Base-by-base conservation (phyloP, 129 eudicot genomes). In the Lactuca saligna region DNA sequence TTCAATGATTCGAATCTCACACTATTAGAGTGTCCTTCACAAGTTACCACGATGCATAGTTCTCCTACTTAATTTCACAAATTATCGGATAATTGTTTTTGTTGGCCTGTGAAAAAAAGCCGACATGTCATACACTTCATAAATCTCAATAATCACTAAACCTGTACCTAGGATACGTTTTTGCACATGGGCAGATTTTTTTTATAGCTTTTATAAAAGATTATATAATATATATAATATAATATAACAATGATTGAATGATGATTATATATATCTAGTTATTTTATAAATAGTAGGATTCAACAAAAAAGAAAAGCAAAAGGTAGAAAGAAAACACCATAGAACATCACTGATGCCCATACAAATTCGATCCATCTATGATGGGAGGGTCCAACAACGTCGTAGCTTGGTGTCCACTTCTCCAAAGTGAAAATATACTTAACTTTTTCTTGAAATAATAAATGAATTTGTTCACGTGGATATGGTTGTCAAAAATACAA, bases 331-430 rank as follows among this genome's bases (percentile, higher is more conserved):
- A 75, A 66, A 20, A 54, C 58, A 32, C 32, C 20, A 55, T 6
- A 74, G 74, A 57, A 67, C 74, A 67, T 59, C 59, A 66, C 78
- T 74, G 17, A 66, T 20, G 55, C 74, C 75, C 75, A 68, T 67
- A 68, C 70, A 76, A 68, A 76, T 68, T 76, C 59, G 57, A 76
- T 39, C 75, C 50, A 31, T 53, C 59, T 39, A 54, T 69, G 13
- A 53, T 17, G 51, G 51, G 64, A 69, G 62, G 80, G 75, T 76
- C 80, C 70, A 17, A 57, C 72, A 35, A 37, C 68, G 53, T 48
- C 50, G 16, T 49, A n/a, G 20, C 69, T 54, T 39, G 8, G 66
- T 31, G 49, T 57, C 53, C 48, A 34, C 65, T n/a, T 63, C 62
- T 41, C 66, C 66, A 46, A 51, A 38, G 32, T 15, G 31, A 14